These are phyloP conservation scores for Pisolithus tinctorius DNA, from an alignment of 768 basidiomycete species.

Conservation along the genomic window DNA sequence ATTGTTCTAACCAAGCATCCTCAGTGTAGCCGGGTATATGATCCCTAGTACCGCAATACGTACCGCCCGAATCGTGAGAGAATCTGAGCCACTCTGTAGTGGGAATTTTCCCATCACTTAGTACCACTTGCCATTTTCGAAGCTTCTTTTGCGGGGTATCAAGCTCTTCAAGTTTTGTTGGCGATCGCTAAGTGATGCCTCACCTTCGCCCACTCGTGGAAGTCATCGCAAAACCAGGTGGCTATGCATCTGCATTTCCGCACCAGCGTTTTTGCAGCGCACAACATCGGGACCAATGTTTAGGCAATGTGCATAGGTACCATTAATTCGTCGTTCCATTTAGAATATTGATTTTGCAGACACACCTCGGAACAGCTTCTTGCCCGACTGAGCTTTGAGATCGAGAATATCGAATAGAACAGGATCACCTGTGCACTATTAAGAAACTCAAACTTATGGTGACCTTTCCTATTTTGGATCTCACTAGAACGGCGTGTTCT, in stretches of 20 bases:
- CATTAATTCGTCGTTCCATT: background rate
- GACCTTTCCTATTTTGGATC: background rate
- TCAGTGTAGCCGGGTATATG: background rate
- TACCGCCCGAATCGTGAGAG: background rate
- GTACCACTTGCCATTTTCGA: background rate
- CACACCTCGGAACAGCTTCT: background rate
- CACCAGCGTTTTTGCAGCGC: background rate
- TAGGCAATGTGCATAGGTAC: background rate
- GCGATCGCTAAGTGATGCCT: background rate
- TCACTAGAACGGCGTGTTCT: background rate
- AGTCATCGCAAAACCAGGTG: background rate
- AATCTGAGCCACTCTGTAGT: background rate
- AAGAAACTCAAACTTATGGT: background rate
- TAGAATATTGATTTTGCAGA: background rate
- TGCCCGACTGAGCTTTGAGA: background rate
- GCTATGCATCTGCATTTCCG: background rate
- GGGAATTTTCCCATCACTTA: background rate
- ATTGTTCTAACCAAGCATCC: too few species aligned
- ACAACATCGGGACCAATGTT: background rate
- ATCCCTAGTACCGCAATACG: background rate
- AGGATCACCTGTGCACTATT: background rate
- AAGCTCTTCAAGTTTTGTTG: background rate
- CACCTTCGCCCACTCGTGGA: background rate
- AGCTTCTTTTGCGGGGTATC: conserved; percentile 1
- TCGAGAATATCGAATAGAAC: background rate